Base-by-base conservation (phyloP, 2,329 filamentous ascomycete genomes). In the Iodosphaeria phyllophila region DNA sequence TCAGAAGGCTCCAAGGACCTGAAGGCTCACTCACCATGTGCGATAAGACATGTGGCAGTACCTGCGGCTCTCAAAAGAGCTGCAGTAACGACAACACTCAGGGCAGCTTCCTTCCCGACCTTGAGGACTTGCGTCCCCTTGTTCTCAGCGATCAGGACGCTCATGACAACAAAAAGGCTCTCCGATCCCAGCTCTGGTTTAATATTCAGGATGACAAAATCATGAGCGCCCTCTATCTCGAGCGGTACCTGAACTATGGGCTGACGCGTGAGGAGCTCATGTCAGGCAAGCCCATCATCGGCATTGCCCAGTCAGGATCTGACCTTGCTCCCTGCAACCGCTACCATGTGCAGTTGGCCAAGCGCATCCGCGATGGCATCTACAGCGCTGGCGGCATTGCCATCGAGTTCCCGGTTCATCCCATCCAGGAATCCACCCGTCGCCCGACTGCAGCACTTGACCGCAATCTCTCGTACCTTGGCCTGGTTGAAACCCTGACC, bases 331-430 rank as follows among this genome's bases (percentile, higher is more conserved):
- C 58, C 1, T 62, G 58, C 36, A 62, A 62, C 36, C 48, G 54
- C 6, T 49, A 61, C 35, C 58, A 61, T 34, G 34, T 59, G 20
- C 50, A 58, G 28, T 42, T 61, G 16, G 52, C 52, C 5, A 59
- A 60, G 38, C 46, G 58, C 5, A 56, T 61, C 3, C 49, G 56
- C 2, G 57, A 61, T 30, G 58, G 58, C 1, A 60, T 62, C 33
- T 47, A 54, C 8, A 45, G 50, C 1, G 55, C 56, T 2, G 58
- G 57, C 3, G 58, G 50, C 16, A 56, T 61, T 33, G 51, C 56
- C 3, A 52, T 62, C 31, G 58, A 62, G 34, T 62, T 62, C 30
- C 58, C 58, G 4, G 58, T 48, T 12, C 57, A 61, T 37, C 58
- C 58, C 4, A 62, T 62, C 20, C 58, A 62, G 32, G 58, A 62